Evolutionary conservation across 2,329 filamentous ascomycete genomes (phyloP).

Genomic region (Neonectria hederae): DNA sequence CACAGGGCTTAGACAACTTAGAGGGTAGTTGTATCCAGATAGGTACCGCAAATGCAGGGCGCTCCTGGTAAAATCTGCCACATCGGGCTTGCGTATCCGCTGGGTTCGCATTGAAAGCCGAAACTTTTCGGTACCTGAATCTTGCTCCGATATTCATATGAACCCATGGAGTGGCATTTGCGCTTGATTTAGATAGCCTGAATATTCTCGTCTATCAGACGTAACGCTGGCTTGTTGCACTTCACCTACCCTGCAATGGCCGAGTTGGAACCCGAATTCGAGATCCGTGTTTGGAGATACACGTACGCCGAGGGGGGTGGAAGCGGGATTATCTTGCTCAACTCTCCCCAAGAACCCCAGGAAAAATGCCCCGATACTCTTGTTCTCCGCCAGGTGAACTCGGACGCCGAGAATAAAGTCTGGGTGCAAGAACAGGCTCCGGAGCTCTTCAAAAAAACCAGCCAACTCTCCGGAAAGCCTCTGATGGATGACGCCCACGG

Average conservation of each 20-base stretch:
- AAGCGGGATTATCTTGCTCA: slow-evolving; percentile 19
- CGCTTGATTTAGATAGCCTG: background rate
- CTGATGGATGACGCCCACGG: slow-evolving; percentile 31
- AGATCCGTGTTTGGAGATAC: slow-evolving; percentile 29
- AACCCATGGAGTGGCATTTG: background rate
- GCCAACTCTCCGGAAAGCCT: background rate
- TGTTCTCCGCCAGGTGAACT: slow-evolving; percentile 30
- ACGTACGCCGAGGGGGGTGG: slow-evolving; percentile 18
- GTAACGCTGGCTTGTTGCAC: background rate
- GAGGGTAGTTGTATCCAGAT: background rate
- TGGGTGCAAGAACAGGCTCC: slow-evolving; percentile 23
- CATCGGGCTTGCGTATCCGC: background rate
- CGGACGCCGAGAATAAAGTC: slow-evolving; percentile 27
- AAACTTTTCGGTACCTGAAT: background rate
- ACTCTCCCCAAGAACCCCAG: slow-evolving; percentile 23
- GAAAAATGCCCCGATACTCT: slow-evolving; percentile 8
- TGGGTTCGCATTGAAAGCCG: background rate
- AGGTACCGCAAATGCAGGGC: background rate
- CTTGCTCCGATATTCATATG: background rate
- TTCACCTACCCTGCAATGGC: slow-evolving; percentile 14
- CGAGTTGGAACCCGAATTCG: slow-evolving; percentile 25
- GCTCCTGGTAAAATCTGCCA: background rate
- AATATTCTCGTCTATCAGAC: background rate
- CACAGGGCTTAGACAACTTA: background rate
- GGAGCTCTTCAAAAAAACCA: slow-evolving; percentile 15